Conservation (phyloP, 805 yeast genomes). For the Saitoella complicata region DNA sequence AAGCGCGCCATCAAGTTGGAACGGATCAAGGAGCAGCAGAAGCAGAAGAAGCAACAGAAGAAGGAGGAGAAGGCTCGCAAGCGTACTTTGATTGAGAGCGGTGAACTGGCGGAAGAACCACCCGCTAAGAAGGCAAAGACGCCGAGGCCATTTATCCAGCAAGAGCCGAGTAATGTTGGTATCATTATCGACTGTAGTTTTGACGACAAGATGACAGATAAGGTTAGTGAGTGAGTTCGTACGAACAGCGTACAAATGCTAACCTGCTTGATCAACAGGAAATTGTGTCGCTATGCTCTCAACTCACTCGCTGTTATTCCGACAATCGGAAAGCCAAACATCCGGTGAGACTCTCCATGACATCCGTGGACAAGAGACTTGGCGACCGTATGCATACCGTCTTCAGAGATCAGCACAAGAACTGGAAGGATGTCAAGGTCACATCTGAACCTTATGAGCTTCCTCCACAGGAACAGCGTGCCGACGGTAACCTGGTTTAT, state of each 20-base stretch:
- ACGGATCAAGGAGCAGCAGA: conserved; percentile 33
- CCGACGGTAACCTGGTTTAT: conserved; percentile 31
- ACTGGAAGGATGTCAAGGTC: conserved; percentile 55
- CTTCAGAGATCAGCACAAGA: conserved; percentile 36
- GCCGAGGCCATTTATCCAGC: background rate
- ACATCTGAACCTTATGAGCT: conserved; percentile 24
- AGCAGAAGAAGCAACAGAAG: conserved; percentile 22
- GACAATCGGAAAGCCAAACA: conserved; percentile 48
- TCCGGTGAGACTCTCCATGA: conserved; percentile 41
- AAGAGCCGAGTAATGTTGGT: conserved; percentile 27
- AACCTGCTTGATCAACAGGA: conserved; percentile 13
- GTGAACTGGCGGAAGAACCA: conserved; percentile 10
- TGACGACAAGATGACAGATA: conserved; percentile 75
- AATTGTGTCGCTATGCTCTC: conserved; percentile 53
- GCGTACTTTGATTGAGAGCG: conserved; percentile 23
- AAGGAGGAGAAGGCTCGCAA: conserved; percentile 17
- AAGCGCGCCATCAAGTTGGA: conserved; percentile 5
- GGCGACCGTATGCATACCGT: conserved; percentile 51
- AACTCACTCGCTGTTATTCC: conserved; percentile 68
- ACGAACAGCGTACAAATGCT: too few relatives aligned
- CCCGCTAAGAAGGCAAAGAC: background rate
- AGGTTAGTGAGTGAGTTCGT: conserved; percentile 19
- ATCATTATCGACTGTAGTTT: conserved; percentile 79
- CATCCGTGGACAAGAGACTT: conserved; percentile 51
- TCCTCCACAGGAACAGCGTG: conserved; percentile 17